Base-by-base conservation (phyloP, 2,329 filamentous ascomycete genomes). In the Sphaerulina musiva region DNA sequence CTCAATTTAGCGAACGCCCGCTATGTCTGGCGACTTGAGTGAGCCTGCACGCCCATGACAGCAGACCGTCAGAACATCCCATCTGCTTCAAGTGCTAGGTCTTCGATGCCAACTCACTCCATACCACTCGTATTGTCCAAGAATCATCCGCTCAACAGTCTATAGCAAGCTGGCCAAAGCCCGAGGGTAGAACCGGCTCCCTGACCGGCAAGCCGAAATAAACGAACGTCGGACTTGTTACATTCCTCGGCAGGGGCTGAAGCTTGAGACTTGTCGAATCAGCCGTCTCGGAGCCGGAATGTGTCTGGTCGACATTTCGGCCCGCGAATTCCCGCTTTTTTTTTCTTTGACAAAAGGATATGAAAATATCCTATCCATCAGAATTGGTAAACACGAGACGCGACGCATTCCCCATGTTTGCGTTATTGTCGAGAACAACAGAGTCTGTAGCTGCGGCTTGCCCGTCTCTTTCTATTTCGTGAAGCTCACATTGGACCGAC, bases 401-500 rank as follows among this genome's bases (percentile, higher is more conserved):
- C 32, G 32, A 36, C 32, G 46, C 32, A 48, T 48, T 14, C 14
- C 32, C 46, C 29, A n/a, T 23, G 17, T 36, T 39, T 36, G 6
- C 32, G 3, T 9, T 8, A 36, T 36, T 12, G 32, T 36, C 8
- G 8, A 12, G 12, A n/a, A 36, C 9, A 36, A 36, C 34, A 36
- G 14, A 17, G 14, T 17, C 14, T 17, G 14, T 17, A 17, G 36
- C 46, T 48, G 36, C 34, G 20, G 46, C 46, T 34, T 40, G 23
- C 32, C 20, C 20, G 20, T 20, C 20, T 20, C 20, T 20, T 20
- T 39, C 6, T 20, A 14, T 23, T 12, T 20, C 26, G 31, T 20
- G 20, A 23, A 39, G 14, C 46, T 48, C 38, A 48, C 46, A 48
- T 48, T 48, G 20, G 46, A 48, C 46, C 46, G 39, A 48, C 46